Base-by-base conservation (phyloP, 768 basidiomycete species). In the Holtermannia corniformis region DNA sequence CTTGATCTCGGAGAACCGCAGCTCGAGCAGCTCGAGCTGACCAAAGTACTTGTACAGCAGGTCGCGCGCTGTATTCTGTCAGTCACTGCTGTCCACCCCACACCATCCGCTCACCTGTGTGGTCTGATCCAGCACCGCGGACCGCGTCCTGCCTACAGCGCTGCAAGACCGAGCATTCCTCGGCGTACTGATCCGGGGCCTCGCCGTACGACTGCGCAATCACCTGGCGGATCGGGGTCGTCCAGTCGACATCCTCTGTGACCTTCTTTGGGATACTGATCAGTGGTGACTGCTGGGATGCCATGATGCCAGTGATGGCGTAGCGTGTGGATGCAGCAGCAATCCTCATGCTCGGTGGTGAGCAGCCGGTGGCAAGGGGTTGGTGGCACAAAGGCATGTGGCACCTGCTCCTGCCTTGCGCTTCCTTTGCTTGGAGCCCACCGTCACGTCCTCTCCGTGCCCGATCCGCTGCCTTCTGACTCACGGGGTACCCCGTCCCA, bases 11-110 rank as follows among this genome's bases (percentile, higher is more conserved):
- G 93, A 82, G 76, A 99, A 99, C 32, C 95, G 83, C 49, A 99
- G 80, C 70, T 99, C 95, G 40, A 99, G 82, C 3, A 97, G 81
- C 67, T 99, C 95, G 42, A 99, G 83, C 72, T 99, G 95, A 28
- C 95, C 93, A 75, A 97, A 99, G 76, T 99, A 99, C 75, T 95
- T 96, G 84, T 93, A 96, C 42, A 99, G 78, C 20, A 97, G 78
- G 75, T 97, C 93, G 46, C 92, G 80, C 12, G 85, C 92, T 84
- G 67, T 45, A 58, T 20, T 24, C 10, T 1, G 44, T 58, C 16
- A 50, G 57, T 41, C 16, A 50, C 7, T 10, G 14, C 26, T 5
- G 13, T 16, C 21, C 11, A 13, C 22, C 7, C 7, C 41, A 14
- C 26, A 37, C 14, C 23, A 48, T n/a, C n/a, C n/a, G n/a, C 80